These are phyloP conservation scores for Carex myosuroides DNA, from an alignment of 176 grass and related monocot genomes.

Conservation along the genomic window DNA sequence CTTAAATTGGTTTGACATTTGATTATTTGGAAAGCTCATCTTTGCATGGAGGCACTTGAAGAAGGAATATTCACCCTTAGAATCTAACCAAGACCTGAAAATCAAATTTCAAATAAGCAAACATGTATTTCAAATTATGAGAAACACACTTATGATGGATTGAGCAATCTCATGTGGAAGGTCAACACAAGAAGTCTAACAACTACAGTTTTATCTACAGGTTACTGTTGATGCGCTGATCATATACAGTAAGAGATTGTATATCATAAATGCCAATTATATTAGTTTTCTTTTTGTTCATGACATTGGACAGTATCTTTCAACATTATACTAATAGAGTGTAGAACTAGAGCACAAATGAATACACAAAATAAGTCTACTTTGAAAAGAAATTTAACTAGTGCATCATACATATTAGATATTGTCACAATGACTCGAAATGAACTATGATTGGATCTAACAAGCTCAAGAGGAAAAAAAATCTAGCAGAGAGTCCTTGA, in stretches of 20 bases:
- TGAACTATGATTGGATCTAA: not conserved
- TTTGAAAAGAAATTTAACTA: not conserved
- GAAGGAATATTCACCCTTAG: slow-evolving; percentile 20
- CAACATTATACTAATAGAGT: not conserved
- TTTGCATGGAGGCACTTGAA: slow-evolving; percentile 47
- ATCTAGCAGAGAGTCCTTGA: no score
- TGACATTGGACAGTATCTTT: not conserved
- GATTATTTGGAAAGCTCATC: slow-evolving; percentile 70
- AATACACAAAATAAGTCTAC: not conserved
- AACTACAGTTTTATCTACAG: not conserved
- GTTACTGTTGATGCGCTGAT: not conserved
- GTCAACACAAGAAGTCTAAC: not conserved
- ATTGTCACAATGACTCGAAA: not conserved
- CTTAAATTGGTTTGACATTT: slow-evolving; percentile 43
- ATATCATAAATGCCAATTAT: not conserved
- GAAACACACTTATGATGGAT: not conserved
- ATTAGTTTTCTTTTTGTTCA: not conserved
- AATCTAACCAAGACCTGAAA: slow-evolving; percentile 73
- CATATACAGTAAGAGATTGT: not conserved
- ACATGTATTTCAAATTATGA: not conserved
- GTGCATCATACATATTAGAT: not conserved
- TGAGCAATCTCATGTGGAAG: not conserved
- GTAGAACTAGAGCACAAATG: not conserved
- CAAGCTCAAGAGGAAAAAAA: not conserved
- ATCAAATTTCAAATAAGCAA: slow-evolving; percentile 8